phyloP scores from a whole-genome alignment of 495 filamentous ascomycete genomes.

The Oidiodendron maius region DNA sequence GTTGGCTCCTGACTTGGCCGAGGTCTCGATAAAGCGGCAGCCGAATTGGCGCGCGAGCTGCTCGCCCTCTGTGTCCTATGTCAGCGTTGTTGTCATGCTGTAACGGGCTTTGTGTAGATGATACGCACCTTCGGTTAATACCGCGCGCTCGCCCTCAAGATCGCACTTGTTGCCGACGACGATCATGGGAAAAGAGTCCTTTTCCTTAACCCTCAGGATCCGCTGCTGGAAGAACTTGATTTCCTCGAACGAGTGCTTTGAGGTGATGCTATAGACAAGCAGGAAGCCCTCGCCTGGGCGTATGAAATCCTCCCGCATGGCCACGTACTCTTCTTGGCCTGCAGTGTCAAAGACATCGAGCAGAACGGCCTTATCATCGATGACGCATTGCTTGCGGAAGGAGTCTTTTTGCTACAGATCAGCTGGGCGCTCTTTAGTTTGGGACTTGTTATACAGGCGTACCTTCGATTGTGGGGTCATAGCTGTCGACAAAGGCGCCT shows the following conservation, averaged over 20 bases:
- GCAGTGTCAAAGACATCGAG: conserved; percentile 97
- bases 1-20: conserved; percentile 94
- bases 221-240: conserved; percentile 98
- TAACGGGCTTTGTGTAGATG: too few relatives aligned
- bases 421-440: neutral
- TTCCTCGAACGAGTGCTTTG: conserved; percentile 94
- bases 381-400: conserved; percentile 98
- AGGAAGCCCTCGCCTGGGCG: conserved; percentile 97
- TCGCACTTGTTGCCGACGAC: conserved; percentile 99
- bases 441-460: conserved; percentile 27
- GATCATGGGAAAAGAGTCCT: conserved; percentile 98
- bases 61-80: conserved; percentile 68
- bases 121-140: conserved; percentile 78
- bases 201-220: conserved; percentile 97
- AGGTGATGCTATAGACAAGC: conserved; percentile 90
- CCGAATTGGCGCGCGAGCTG: conserved; percentile 78
- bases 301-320: conserved; percentile 99
- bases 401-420: conserved; percentile 58
- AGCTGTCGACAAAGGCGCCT: conserved; percentile 98
- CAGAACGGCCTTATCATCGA: conserved; percentile 97
- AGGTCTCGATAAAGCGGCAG: conserved; percentile 98
- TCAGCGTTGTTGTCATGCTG: neutral
- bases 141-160: conserved; percentile 84
- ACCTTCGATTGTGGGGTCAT: conserved; percentile 99
- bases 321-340: conserved; percentile 97